phyloP scores from a whole-genome alignment of 2,329 filamentous ascomycete genomes.

The Aspergillus caelatus region DNA sequence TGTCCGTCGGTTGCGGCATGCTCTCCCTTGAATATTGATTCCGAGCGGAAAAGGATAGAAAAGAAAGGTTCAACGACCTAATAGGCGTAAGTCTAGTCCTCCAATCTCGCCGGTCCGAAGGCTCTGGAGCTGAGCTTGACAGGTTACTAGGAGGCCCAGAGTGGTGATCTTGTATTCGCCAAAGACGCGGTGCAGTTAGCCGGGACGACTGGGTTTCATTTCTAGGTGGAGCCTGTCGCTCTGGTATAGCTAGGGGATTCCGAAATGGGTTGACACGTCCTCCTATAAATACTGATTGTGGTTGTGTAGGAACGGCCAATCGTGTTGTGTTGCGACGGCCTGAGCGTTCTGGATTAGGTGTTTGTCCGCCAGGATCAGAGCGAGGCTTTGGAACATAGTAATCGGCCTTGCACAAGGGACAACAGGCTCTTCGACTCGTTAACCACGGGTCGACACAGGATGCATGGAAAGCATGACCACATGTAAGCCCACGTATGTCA shows the following conservation, averaged over 20 bases:
- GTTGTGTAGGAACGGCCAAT: conserved; percentile 31
- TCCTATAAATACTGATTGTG: conserved; percentile 39
- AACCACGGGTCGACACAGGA: conserved; percentile 96
- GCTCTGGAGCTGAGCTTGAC: background rate
- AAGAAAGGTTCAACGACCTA: background rate
- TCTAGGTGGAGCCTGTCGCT: background rate
- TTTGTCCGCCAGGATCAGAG: conserved; percentile 52
- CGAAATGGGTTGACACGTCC: conserved; percentile 20
- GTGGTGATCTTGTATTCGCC: background rate
- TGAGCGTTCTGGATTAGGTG: conserved; percentile 33
- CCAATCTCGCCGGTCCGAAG: background rate
- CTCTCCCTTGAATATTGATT: background rate
- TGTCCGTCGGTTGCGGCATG: background rate
- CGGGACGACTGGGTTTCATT: background rate
- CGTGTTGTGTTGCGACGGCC: conserved; percentile 32
- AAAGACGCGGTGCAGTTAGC: background rate
- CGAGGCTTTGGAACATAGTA: conserved; percentile 95
- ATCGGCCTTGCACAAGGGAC: conserved; percentile 95
- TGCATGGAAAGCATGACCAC: conserved; percentile 97
- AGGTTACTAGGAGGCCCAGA: background rate
- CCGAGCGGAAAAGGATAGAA: background rate
- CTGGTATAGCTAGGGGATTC: background rate
- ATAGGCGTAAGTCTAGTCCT: background rate
- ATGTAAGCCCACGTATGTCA: conserved; percentile 89
- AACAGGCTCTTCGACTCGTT: conserved; percentile 90